Evolutionary conservation across 2,329 filamentous ascomycete species (phyloP), one percentile per base, ranked within the genome.

Genomic region (Clarireedia paspali): DNA sequence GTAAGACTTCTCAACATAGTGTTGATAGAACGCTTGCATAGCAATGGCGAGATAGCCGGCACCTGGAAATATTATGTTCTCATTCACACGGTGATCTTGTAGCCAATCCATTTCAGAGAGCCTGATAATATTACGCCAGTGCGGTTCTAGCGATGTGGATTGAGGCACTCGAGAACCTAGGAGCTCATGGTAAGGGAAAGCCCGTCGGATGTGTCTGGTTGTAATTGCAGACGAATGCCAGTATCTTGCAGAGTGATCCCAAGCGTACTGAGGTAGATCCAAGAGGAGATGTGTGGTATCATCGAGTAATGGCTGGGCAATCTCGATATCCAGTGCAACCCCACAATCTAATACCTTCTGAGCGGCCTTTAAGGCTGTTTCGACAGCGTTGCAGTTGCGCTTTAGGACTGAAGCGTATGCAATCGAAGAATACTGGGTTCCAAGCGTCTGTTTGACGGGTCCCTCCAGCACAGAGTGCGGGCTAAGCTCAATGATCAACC

Each of bases 191-290:
- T 39, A 39, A 20, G 44, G 44, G 9, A 38, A 20, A 9, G 14
- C 26, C 5, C 51, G 26, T 17, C 23, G 20, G 7, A 30, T 14
- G 51, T 73, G 72, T 14, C 73, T 70, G n/a, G 67, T 63, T 17
- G 75, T 75, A 3, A 77, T 64, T 47, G 76, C 73, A 1, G 77
- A 77, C 58, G 82, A 78, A 57, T 75, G 71, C 78, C 79, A 81
- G 62, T 79, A 79, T 0, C 63, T 67, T 26, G 71, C 75, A n/a
- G 67, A 66, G 56, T 80, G 78, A 36, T 81, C 77, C 77, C 78
- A 82, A 1, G 75, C 70, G 57, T 81, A 81, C 1, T 72, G 68
- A 1, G 78, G 77, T 12, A 82, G 63, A 56, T 78, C 15, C 10
- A 6, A 6, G n/a, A 53, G 30, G 9, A 53, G 23, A 12, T 52